Evolutionary conservation across 345 rosid genomes (phyloP).

Genomic region (Pistacia integerrima): DNA sequence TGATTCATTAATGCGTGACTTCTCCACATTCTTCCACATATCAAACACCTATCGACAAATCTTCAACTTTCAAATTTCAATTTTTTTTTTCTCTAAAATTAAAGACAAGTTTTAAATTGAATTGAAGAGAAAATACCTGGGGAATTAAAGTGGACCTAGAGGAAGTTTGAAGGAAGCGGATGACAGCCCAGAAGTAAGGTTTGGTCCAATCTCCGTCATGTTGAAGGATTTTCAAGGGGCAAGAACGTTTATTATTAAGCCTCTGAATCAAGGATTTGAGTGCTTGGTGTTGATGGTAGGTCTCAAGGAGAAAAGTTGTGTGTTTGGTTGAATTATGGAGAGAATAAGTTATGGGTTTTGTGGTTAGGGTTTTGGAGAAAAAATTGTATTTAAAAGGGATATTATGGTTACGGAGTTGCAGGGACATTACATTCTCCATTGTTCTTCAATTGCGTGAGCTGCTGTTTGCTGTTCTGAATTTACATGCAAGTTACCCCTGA

Average conservation of each 20-base stretch:
- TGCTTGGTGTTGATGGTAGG: constrained; percentile 39
- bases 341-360: constrained; percentile 14
- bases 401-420: too few relatives aligned
- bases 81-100: too few relatives aligned
- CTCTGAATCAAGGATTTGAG: constrained; percentile 41
- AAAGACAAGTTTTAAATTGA: background rate
- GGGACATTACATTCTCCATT: too few relatives aligned
- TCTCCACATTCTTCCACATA: constrained; percentile 57
- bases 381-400: background rate
- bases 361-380: constrained; percentile 17
- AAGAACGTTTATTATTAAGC: constrained; percentile 38
- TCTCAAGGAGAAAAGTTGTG: constrained; percentile 47
- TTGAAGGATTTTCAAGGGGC: constrained; percentile 52
- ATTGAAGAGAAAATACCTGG: constrained; percentile 39
- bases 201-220: constrained; percentile 71
- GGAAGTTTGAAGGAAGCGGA: constrained; percentile 53
- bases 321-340: constrained; percentile 26
- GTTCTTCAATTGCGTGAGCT: too few relatives aligned
- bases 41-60: constrained; percentile 54
- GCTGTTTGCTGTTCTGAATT: too few relatives aligned
- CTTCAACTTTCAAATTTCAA: constrained; percentile 8
- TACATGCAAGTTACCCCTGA: too few relatives aligned
- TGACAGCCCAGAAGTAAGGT: constrained; percentile 60
- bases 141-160: constrained; percentile 49
- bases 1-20: constrained; percentile 44